These are phyloP conservation scores for Candida nitratophila DNA, from an alignment of 805 yeast species.

Conservation along the genomic window DNA sequence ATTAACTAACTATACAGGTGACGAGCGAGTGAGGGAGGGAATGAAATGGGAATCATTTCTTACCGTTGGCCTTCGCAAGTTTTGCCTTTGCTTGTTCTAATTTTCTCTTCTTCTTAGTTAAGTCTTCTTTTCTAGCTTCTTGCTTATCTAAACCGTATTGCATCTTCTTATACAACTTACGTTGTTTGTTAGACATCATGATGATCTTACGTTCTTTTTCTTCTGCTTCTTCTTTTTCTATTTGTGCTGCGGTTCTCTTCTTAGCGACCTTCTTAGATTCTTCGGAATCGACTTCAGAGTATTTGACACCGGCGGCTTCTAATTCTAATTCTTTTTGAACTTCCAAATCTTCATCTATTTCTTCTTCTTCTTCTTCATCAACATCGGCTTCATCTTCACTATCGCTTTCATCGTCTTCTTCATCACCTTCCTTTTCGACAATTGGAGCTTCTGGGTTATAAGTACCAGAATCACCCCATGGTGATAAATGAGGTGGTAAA, in stretches of 20 bases:
- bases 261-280: slow-evolving; percentile 21
- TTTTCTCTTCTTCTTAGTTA: slow-evolving; percentile 63
- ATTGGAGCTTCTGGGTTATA: slow-evolving; percentile 71
- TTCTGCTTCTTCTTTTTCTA: slow-evolving; percentile 53
- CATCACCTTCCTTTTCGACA: slow-evolving; percentile 33
- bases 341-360: slow-evolving; percentile 39
- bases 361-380: slow-evolving; percentile 48
- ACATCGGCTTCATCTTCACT: slow-evolving; percentile 34
- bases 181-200: slow-evolving; percentile 97
- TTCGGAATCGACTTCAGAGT: slow-evolving; percentile 41
- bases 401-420: slow-evolving; percentile 36
- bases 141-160: slow-evolving; percentile 83
- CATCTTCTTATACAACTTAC: slow-evolving; percentile 91
- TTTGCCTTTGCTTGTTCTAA: slow-evolving; percentile 53
- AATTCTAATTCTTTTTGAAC: slow-evolving; percentile 81
- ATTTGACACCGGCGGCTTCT: slow-evolving; percentile 84
- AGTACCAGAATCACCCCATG: slow-evolving; percentile 96
- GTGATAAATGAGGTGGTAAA: slow-evolving; percentile 93
- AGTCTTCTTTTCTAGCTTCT: slow-evolving; percentile 63
- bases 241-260: slow-evolving; percentile 29
- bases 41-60: no score
- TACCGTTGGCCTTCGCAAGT: no score
- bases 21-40: no score
- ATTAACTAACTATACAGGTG: no score
- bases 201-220: slow-evolving; percentile 90